phyloP scores from a whole-genome alignment of 192 early-diverging fungal species.

The Backusella parvicylindrica region DNA sequence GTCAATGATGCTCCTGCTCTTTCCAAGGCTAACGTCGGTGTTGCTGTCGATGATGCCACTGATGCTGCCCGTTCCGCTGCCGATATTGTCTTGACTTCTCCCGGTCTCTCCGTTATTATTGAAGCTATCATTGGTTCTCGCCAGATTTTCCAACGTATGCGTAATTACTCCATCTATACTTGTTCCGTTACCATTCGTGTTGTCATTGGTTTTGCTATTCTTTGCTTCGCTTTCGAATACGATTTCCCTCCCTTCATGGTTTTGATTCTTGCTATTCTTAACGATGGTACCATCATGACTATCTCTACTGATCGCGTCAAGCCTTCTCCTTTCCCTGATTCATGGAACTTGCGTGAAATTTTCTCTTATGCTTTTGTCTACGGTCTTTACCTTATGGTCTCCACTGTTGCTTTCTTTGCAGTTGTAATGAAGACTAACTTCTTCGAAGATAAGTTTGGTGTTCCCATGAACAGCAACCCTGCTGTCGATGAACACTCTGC shows the following conservation, averaged over 20 bases:
- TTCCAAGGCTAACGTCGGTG: constrained; percentile 69
- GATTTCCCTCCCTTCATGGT: constrained; percentile 82
- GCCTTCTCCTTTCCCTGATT: constrained; percentile 76
- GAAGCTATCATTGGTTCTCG: constrained; percentile 89
- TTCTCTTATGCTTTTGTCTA: constrained; percentile 81
- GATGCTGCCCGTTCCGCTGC: constrained; percentile 76
- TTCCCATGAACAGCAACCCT: constrained; percentile 2
- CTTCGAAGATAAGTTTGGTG: constrained; percentile 41
- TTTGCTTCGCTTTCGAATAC: constrained; percentile 74
- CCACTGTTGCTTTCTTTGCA: constrained; percentile 69
- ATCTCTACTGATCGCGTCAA: constrained; percentile 84
- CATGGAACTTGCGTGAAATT: constrained; percentile 89
- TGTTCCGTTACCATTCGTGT: constrained; percentile 84
- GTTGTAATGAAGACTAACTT: constrained; percentile 59
- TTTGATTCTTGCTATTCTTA: constrained; percentile 85
- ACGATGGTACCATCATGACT: constrained; percentile 90
- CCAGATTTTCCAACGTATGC: constrained; percentile 96
- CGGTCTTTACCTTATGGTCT: constrained; percentile 78
- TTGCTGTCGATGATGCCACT: constrained; percentile 70
- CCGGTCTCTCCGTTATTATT: constrained; percentile 82
- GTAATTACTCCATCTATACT: constrained; percentile 86
- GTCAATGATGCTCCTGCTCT: constrained; percentile 71
- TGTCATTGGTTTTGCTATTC: constrained; percentile 65
- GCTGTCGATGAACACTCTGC: neutral
- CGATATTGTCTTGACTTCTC: constrained; percentile 70